Percentiles rank a stretch among this genome's conserved stretches.
Conservation (phyloP, 768 basidiomycete genomes). For the Amanita rubescens region DNA sequence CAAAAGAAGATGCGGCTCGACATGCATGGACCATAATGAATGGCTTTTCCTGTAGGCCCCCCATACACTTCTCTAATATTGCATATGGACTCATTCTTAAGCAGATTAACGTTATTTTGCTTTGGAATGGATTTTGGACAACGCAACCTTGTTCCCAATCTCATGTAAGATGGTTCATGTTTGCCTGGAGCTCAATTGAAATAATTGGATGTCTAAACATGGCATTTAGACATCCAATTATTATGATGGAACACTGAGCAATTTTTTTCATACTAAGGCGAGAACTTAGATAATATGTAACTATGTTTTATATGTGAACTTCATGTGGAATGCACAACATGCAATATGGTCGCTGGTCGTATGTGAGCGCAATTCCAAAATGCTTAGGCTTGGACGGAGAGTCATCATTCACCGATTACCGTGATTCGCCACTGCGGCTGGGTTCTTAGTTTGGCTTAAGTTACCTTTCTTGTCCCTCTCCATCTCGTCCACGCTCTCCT, state of each 20-base stretch:
- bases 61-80: neutral
- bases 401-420: too few relatives aligned
- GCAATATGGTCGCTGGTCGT: too few relatives aligned
- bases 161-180: neutral
- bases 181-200: neutral
- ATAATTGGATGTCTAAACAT: neutral
- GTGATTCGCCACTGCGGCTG: too few relatives aligned
- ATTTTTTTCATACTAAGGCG: too few relatives aligned
- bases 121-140: neutral
- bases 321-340: too few relatives aligned
- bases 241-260: neutral
- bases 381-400: too few relatives aligned
- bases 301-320: too few relatives aligned
- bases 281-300: too few relatives aligned
- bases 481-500: too few relatives aligned
- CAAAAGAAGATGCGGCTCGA: constrained; percentile 63
- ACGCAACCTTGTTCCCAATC: neutral
- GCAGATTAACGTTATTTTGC: neutral
- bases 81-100: neutral
- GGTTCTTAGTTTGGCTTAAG: too few relatives aligned
- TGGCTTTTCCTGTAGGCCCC: constrained; percentile 1
- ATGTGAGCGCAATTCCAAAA: too few relatives aligned
- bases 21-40: constrained; percentile 33
- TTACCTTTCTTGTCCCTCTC: too few relatives aligned
- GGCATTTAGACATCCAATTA: neutral